Conservation (phyloP, 345 rosid species). For the Hirschfeldia incana region DNA sequence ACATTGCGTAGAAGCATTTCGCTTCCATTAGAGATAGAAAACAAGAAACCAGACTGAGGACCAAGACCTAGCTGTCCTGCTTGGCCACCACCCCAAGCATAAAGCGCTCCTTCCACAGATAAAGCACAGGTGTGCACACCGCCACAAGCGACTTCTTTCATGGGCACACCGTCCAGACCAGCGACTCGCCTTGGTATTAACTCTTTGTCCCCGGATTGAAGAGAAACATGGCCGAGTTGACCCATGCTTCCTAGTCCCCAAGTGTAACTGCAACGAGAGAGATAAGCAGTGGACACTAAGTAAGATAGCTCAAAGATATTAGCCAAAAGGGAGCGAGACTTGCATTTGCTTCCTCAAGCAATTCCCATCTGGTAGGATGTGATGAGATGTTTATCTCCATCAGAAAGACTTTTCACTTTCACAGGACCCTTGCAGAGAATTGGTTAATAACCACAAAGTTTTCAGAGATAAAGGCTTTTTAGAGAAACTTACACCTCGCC, state of each 20-base stretch:
- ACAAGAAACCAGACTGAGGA: conserved; percentile 69
- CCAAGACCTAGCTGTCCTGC: conserved; percentile 93
- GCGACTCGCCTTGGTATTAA: conserved; percentile 86
- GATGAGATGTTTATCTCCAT: conserved; percentile 45
- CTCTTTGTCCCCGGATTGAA: conserved; percentile 88
- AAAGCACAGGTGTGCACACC: conserved; percentile 92
- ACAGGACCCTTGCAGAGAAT: conserved; percentile 50
- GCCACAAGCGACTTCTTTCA: conserved; percentile 82
- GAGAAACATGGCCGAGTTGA: conserved; percentile 94
- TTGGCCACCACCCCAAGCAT: conserved; percentile 97
- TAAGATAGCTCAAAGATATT: conserved; percentile 25
- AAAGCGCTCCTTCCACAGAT: conserved; percentile 76
- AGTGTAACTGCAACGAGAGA: conserved; percentile 64
- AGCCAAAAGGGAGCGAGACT: conserved; percentile 59
- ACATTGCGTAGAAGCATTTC: conserved; percentile 64
- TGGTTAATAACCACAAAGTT: conserved; percentile 45
- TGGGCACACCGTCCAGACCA: conserved; percentile 69
- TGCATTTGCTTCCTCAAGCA: conserved; percentile 66
- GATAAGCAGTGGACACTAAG: conserved; percentile 33
- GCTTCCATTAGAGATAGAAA: conserved; percentile 60
- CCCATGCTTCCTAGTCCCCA: conserved; percentile 97
- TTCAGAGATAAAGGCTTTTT: conserved; percentile 45
- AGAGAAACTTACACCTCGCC: conserved; percentile 97
- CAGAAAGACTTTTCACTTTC: conserved; percentile 43
- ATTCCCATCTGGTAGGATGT: conserved; percentile 47